Percentiles rank a stretch among this genome's conserved stretches.
These are phyloP conservation scores for Grigorovia humatica DNA, from an alignment of 805 yeast species.

Conservation along the genomic window DNA sequence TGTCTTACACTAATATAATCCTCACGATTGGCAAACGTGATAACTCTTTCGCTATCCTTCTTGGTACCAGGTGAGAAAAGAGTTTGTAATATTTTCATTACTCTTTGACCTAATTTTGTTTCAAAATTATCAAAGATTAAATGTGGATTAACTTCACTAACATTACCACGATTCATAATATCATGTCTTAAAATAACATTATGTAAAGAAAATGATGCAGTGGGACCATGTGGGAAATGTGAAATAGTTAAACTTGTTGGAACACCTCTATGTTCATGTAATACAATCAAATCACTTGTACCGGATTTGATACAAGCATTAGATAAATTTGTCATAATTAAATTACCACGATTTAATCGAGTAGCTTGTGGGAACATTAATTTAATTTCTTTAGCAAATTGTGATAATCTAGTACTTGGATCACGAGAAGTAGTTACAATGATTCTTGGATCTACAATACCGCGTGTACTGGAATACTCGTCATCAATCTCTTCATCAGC, in stretches of 20 bases:
- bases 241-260: slow-evolving; percentile 89
- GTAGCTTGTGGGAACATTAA: slow-evolving; percentile 82
- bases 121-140: slow-evolving; percentile 84
- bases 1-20: slow-evolving; percentile 93
- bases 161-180: slow-evolving; percentile 72
- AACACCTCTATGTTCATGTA: slow-evolving; percentile 97
- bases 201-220: slow-evolving; percentile 87
- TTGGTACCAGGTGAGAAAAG: slow-evolving; percentile 96
- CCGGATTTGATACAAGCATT: slow-evolving; percentile 73
- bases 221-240: slow-evolving; percentile 98
- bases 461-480: slow-evolving; percentile 81
- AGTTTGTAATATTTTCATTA: slow-evolving; percentile 71
- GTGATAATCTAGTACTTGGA: slow-evolving; percentile 75
- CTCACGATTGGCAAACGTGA: slow-evolving; percentile 80
- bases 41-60: slow-evolving; percentile 80
- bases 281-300: slow-evolving; percentile 70
- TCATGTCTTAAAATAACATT: slow-evolving; percentile 94
- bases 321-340: slow-evolving; percentile 74
- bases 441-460: slow-evolving; percentile 80
- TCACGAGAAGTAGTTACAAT: slow-evolving; percentile 90
- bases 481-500: slow-evolving; percentile 58
- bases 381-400: slow-evolving; percentile 87
- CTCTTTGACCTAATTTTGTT: slow-evolving; percentile 71
- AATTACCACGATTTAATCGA: slow-evolving; percentile 87
- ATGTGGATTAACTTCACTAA: slow-evolving; percentile 89